phyloP scores from a whole-genome alignment of 257 asterid species.

The Solanum chaucha region DNA sequence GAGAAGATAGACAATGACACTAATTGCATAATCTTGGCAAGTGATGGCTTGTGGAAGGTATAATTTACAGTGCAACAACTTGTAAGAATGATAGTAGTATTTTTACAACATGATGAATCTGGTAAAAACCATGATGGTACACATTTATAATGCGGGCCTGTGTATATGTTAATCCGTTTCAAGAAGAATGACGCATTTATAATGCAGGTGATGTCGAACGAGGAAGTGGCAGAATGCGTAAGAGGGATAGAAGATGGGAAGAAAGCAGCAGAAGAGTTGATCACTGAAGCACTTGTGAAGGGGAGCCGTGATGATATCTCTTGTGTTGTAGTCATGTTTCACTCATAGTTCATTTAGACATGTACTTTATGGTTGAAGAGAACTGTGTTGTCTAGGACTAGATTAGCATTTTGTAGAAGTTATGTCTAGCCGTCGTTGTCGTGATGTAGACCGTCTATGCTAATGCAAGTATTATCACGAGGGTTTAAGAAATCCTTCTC shows the following conservation, averaged over 20 bases:
- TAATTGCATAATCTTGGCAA: conserved; percentile 30
- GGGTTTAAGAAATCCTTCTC: too few species aligned
- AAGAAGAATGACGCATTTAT: not conserved
- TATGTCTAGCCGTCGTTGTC: not conserved
- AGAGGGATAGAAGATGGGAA: conserved; percentile 12
- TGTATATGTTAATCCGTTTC: not conserved
- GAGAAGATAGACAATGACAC: conserved; percentile 9
- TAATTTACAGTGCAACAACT: not conserved
- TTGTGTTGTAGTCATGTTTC: conserved; percentile 28
- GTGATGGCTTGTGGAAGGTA: conserved; percentile 62
- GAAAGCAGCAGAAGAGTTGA: conserved; percentile 28
- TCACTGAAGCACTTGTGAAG: conserved; percentile 21
- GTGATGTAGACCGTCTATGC: too few species aligned
- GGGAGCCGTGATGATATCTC: conserved; percentile 40
- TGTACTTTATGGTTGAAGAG: not conserved
- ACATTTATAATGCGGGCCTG: too few species aligned
- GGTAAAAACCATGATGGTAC: too few species aligned
- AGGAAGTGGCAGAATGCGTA: conserved; percentile 29
- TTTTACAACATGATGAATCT: not conserved
- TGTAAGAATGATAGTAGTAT: not conserved
- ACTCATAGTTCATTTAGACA: not conserved
- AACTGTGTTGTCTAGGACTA: not conserved
- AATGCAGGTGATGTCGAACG: conserved; percentile 29
- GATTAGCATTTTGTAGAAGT: not conserved
- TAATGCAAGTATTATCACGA: too few species aligned